These are phyloP conservation scores for Albifimbria verrucaria DNA, from an alignment of 2,329 filamentous ascomycete species.

Conservation along the genomic window DNA sequence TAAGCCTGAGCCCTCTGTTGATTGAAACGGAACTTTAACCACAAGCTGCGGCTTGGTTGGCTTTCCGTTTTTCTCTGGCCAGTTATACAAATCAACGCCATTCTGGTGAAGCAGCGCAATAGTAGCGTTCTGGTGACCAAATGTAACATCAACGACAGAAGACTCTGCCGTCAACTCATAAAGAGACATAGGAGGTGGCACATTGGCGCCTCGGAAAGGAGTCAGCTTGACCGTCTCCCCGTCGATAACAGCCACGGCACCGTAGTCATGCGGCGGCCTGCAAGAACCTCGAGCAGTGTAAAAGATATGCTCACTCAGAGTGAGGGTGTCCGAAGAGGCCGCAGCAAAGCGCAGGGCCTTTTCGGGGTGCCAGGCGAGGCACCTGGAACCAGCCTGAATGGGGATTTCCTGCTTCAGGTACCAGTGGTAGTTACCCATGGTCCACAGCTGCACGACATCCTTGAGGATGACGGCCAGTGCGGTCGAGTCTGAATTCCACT, in stretches of 20 bases:
- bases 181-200: conserved; percentile 90
- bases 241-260: conserved; percentile 80
- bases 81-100: conserved; percentile 66
- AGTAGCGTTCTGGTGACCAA: conserved; percentile 60
- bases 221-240: conserved; percentile 78
- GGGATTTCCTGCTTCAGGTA: conserved; percentile 90
- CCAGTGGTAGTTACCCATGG: conserved; percentile 96
- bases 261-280: conserved; percentile 69
- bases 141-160: conserved; percentile 70
- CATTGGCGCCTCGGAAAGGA: conserved; percentile 75
- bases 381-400: conserved; percentile 29
- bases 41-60: conserved; percentile 40
- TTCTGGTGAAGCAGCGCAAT: conserved; percentile 70
- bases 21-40: conserved; percentile 35
- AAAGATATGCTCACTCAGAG: conserved; percentile 66
- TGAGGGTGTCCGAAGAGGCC: conserved; percentile 46
- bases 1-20: conserved; percentile 15
- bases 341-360: conserved; percentile 68
- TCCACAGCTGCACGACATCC: conserved; percentile 87
- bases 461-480: conserved; percentile 78
- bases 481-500: conserved; percentile 91
- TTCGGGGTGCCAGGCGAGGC: conserved; percentile 79
- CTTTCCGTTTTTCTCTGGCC: conserved; percentile 59
- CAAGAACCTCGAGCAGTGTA: conserved; percentile 66
- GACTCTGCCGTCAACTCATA: conserved; percentile 64